Evolutionary conservation across 164 flowering plant species (phyloP), one percentile per base, ranked within the genome.

Genomic region (Umbellularia californica): DNA sequence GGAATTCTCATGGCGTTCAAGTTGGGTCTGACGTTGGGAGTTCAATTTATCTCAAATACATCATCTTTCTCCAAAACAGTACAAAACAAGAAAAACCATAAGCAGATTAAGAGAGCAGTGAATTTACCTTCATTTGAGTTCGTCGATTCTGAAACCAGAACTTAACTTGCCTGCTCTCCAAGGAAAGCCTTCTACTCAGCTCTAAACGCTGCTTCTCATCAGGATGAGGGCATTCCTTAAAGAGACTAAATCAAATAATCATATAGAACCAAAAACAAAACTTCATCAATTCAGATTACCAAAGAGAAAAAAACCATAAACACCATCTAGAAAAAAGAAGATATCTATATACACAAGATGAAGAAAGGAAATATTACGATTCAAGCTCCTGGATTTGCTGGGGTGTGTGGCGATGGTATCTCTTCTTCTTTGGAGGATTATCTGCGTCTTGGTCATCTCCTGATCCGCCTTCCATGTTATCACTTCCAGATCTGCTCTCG

Each of bases 331-430:
- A 30, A 5, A 5, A 47, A 27, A 47, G 28, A 47, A 70, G 10
- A 23, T 7, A 58, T 20, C 22, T 15, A 63, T 50, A 28, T 5
- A 74, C 17, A 20, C 20, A 17, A 2, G 58, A 23, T 19, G 11
- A 60, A 62, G 24, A 62, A 63, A 50, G 47, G 10, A 28, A 3
- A 50, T 55, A 85, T 70, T 85, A 95, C 99, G 92, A 50, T 86
- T 95, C 99, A n/a, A 95, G 97, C 74, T 95, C 98, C 85, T 93
- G 99, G 78, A 95, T 95, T 85, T 95, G 99, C 79, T 92, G 95
- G n/a, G 97, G 97, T 66, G 99, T 95, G 86, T 95, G 99, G 70
- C 99, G 92, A 85, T 95, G 98, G 76, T 95, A 93, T 72, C 97
- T 74, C 78, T 95, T 92, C 84, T 92, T 93, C 82, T 90, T 83